phyloP scores from a whole-genome alignment of 2,329 filamentous ascomycete species.

The Colletotrichum spinosum region DNA sequence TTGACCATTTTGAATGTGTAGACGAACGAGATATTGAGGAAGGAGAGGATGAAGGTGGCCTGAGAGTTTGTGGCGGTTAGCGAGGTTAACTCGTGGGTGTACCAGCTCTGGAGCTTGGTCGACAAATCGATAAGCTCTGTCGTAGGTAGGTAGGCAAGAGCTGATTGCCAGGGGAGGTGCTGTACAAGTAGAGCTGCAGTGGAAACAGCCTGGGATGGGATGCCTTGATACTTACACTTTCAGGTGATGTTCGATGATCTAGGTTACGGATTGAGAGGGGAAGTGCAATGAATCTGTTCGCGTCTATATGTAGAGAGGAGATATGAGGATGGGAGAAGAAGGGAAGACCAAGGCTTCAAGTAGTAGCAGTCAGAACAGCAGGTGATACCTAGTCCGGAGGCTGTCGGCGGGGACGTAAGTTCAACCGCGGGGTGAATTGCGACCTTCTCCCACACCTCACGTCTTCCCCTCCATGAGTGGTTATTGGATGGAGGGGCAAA shows the following conservation, averaged over 20 bases:
- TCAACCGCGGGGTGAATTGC: slow-evolving; percentile 36
- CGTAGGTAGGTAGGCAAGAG: not conserved
- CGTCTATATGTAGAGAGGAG: slow-evolving; percentile 11
- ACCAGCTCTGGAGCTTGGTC: slow-evolving; percentile 29
- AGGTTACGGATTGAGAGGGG: slow-evolving; percentile 9
- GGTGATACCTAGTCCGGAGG: slow-evolving; percentile 36
- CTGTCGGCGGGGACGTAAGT: slow-evolving; percentile 37
- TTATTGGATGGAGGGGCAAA: slow-evolving; percentile 35
- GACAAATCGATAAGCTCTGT: slow-evolving; percentile 20
- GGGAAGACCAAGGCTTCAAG: slow-evolving; percentile 23
- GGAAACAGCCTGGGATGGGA: not conserved
- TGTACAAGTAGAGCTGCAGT: not conserved
- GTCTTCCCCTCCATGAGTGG: slow-evolving; percentile 17
- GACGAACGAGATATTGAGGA: not conserved
- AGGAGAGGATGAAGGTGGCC: slow-evolving; percentile 7
- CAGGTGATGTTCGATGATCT: slow-evolving; percentile 6
- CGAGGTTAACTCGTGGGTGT: slow-evolving; percentile 30
- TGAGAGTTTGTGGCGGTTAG: slow-evolving; percentile 33
- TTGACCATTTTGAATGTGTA: slow-evolving; percentile 65
- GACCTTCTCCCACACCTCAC: slow-evolving; percentile 12
- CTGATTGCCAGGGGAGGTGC: not conserved
- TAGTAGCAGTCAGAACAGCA: slow-evolving; percentile 34
- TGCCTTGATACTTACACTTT: slow-evolving; percentile 6
- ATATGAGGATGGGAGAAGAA: slow-evolving; percentile 10
- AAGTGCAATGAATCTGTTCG: not conserved